A percentile compares a stretch with the other conserved stretches of the same genome.
Conservation (phyloP, 306 rosid genomes). For the Quercus berberidifolia region DNA sequence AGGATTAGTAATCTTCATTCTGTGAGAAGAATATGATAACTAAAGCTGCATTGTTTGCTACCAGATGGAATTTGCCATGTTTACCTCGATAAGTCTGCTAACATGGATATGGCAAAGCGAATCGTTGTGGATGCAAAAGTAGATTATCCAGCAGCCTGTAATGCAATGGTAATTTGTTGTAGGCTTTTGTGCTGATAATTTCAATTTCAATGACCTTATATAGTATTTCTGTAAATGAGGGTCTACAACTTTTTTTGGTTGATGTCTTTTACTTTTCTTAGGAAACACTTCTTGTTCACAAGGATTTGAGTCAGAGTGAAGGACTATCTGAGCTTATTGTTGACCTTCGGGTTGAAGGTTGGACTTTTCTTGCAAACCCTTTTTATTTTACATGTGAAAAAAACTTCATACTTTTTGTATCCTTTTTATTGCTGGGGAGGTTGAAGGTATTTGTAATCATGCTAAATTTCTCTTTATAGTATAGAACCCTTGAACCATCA, state of each 20-base stretch:
- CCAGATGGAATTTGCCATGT: conserved; percentile 98
- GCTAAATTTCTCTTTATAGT: neutral
- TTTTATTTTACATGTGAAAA: neutral
- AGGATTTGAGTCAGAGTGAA: conserved; percentile 48
- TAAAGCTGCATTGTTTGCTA: conserved; percentile 23
- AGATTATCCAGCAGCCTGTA: conserved; percentile 98
- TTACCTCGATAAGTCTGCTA: conserved; percentile 89
- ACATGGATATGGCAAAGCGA: conserved; percentile 72
- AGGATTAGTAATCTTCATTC: conserved; percentile 5
- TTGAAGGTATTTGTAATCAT: neutral
- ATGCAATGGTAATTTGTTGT: conserved; percentile 77
- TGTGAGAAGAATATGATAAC: conserved; percentile 12
- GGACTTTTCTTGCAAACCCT: conserved; percentile 4
- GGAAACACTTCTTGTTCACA: conserved; percentile 98
- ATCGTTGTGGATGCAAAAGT: conserved; percentile 85
- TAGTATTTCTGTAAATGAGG: neutral
- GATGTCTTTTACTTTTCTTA: conserved; percentile 33
- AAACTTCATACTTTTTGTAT: neutral
- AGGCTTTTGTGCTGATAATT: neutral
- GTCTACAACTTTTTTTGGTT: neutral
- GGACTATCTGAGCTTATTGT: conserved; percentile 57
- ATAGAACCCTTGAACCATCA: neutral
- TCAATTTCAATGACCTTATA: conserved; percentile 1
- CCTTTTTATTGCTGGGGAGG: neutral
- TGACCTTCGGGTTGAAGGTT: conserved; percentile 76